phyloP scores from a whole-genome alignment of 352 stramenopile genomes.

The Pythium phragmitis region DNA sequence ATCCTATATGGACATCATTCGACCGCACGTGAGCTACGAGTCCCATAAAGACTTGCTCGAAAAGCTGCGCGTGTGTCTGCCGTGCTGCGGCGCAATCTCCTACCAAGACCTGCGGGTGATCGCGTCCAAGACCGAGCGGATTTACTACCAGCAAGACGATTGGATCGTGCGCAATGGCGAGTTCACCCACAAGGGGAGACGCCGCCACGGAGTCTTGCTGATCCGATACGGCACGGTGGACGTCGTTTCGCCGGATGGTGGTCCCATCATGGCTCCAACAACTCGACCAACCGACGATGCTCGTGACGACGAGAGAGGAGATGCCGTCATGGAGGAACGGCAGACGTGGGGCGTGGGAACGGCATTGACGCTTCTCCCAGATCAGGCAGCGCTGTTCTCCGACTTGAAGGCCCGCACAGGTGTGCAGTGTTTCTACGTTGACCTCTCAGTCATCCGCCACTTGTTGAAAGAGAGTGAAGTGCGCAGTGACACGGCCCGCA shows the following conservation, averaged over 20 bases:
- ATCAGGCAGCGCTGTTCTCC: conserved; percentile 13
- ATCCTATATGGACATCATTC: conserved; percentile 70
- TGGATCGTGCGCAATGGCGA: conserved; percentile 43
- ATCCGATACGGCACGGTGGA: conserved; percentile 25
- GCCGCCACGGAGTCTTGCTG: conserved; percentile 20
- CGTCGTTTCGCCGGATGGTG: conserved; percentile 17
- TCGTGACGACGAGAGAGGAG: conserved; percentile 3
- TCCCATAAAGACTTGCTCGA: conserved; percentile 50
- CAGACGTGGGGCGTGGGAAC: conserved; percentile 22
- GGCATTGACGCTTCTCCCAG: conserved; percentile 22
- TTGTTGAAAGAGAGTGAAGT: conserved; percentile 13
- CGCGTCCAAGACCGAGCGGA: conserved; percentile 38
- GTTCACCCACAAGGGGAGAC: conserved; percentile 15
- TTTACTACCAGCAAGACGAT: conserved; percentile 42
- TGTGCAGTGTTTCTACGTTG: conserved; percentile 64
- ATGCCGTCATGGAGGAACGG: background rate
- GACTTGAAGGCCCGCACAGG: conserved; percentile 40
- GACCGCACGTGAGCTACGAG: conserved; percentile 54
- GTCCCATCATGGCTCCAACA: conserved; percentile 1
- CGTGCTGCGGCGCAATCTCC: conserved; percentile 42
- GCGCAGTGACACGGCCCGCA: background rate
- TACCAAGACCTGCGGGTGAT: conserved; percentile 59
- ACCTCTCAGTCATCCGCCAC: conserved; percentile 33
- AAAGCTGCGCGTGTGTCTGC: conserved; percentile 37
- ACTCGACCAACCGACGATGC: background rate